A percentile compares a stretch with the other conserved stretches of the same genome.
These are phyloP conservation scores for Colletotrichum filicis DNA, from an alignment of 2,329 filamentous ascomycete species.

Conservation along the genomic window DNA sequence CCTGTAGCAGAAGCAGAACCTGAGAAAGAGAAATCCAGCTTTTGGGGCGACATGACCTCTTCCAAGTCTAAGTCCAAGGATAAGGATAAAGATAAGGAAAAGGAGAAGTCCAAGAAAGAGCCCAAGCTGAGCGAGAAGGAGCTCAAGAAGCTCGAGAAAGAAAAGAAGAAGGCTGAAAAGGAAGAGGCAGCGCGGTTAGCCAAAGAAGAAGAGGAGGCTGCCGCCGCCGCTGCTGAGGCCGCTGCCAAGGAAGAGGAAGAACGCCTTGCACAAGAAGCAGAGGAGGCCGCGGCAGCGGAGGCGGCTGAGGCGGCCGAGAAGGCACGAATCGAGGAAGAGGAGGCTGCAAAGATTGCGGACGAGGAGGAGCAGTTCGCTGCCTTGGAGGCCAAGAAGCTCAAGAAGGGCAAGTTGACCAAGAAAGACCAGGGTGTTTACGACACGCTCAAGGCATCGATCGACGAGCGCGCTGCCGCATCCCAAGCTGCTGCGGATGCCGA, in stretches of 20 bases:
- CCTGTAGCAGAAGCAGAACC: slow-evolving; percentile 49
- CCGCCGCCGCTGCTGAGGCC: slow-evolving; percentile 40
- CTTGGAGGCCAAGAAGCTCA: slow-evolving; percentile 60
- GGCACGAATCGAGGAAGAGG: slow-evolving; percentile 36
- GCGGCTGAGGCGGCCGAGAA: slow-evolving; percentile 44
- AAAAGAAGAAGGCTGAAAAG: slow-evolving; percentile 56
- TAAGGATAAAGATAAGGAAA: slow-evolving; percentile 50
- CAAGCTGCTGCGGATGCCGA: slow-evolving; percentile 50
- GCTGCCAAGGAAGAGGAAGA: slow-evolving; percentile 44
- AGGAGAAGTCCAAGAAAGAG: slow-evolving; percentile 55
- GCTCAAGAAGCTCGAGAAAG: slow-evolving; percentile 61
- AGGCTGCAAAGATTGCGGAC: slow-evolving; percentile 41
- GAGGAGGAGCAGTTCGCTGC: slow-evolving; percentile 52
- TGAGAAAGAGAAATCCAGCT: slow-evolving; percentile 40
- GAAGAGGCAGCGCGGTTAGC: slow-evolving; percentile 55
- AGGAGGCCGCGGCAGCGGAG: slow-evolving; percentile 44
- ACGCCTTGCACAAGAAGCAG: slow-evolving; percentile 41
- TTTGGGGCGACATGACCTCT: slow-evolving; percentile 48
- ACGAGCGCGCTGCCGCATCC: slow-evolving; percentile 51
- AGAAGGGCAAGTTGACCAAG: slow-evolving; percentile 57
- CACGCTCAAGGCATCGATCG: slow-evolving; percentile 47
- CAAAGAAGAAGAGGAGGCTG: slow-evolving; percentile 48
- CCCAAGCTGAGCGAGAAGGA: slow-evolving; percentile 61
- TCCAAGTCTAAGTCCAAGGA: slow-evolving; percentile 55
- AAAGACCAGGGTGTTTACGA: slow-evolving; percentile 58